Evolutionary conservation across 1,284 basidiomycete species (phyloP).

Genomic region (Irpex rosettiformis): DNA sequence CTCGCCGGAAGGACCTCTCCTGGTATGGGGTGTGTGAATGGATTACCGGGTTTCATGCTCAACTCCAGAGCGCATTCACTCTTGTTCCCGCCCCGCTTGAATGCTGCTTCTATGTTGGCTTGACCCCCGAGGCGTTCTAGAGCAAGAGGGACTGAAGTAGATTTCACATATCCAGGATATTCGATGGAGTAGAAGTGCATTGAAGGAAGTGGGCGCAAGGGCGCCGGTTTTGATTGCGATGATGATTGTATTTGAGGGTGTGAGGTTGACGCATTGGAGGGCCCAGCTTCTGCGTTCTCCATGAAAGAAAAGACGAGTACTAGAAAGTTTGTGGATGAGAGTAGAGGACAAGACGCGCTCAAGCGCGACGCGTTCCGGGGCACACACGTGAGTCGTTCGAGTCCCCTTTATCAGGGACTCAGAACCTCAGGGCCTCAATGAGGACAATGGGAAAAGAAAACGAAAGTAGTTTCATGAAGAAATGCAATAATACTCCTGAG

Average conservation of each 20-base stretch:
- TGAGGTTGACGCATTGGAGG: slow-evolving; percentile 2
- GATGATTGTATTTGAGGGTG: background rate
- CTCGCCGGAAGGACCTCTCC: slow-evolving; percentile 75
- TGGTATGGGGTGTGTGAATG: slow-evolving; percentile 78
- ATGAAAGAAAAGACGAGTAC: too few species aligned
- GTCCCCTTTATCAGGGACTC: background rate
- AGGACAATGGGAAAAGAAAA: background rate
- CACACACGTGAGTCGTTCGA: background rate
- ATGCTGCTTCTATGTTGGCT: slow-evolving; percentile 65
- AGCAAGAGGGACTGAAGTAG: slow-evolving; percentile 59
- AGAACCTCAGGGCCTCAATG: background rate
- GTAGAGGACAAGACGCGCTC: background rate
- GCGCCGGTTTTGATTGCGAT: background rate
- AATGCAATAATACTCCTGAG: background rate
- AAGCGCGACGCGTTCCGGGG: background rate
- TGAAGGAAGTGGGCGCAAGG: slow-evolving; percentile 47
- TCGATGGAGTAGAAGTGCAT: slow-evolving; percentile 78
- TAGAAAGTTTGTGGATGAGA: background rate
- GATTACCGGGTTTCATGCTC: slow-evolving; percentile 64
- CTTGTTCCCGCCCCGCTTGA: slow-evolving; percentile 60
- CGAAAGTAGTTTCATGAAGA: background rate
- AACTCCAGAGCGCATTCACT: slow-evolving; percentile 70
- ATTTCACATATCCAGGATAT: slow-evolving; percentile 82
- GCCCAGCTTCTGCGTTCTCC: slow-evolving; percentile 9
- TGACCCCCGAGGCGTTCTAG: slow-evolving; percentile 69